Evolutionary conservation across 2,329 filamentous ascomycete genomes (phyloP), one percentile per base, ranked within the genome.

Genomic region (Ascochyta clinopodiicola): DNA sequence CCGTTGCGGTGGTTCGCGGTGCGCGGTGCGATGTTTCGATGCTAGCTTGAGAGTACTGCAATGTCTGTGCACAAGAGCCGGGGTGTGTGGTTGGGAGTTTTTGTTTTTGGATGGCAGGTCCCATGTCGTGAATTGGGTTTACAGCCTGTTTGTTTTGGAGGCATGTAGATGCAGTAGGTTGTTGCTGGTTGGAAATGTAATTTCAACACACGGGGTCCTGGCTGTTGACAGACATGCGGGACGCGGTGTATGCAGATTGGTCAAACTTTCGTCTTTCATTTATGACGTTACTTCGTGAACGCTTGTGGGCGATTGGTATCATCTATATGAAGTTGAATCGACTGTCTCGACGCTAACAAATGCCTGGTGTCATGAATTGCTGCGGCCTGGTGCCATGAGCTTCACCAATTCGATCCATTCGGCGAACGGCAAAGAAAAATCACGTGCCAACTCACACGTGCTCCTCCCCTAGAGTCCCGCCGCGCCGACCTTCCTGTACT

Each of bases 401-500:
- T 32, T 12, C 43, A 52, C 8, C 13, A 12, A 25, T 9, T 31
- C 19, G 4, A 15, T 22, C 12, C 4, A 22, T 38, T 17, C 36
- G 7, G 10, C 9, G 4, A 10, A 22, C 21, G 21, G 9, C 10
- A 38, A 21, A 22, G 4, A 12, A 19, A 29, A n/a, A 29, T 6
- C n/a, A 21, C 22, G 17, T 10, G 21, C 6, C 15, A 35, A 35
- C 15, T 27, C n/a, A 9, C 22, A 9, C 15, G 31, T 12, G 9
- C 10, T 19, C 25, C 21, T 17, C 4, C 9, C 15, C 54, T 69
- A 71, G 54, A 62, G 62, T 34, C 63, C 69, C 19, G 67, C 70
- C 32, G 64, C 63, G 7, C 69, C 62, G 61, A 76, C 79, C 60
- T 77, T 74, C 50, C 79, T 69, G 66, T 80, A 81, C 64, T 82